These are phyloP conservation scores for Colletotrichum cordylinicola DNA, from an alignment of 2,329 filamentous ascomycete species.

Conservation along the genomic window DNA sequence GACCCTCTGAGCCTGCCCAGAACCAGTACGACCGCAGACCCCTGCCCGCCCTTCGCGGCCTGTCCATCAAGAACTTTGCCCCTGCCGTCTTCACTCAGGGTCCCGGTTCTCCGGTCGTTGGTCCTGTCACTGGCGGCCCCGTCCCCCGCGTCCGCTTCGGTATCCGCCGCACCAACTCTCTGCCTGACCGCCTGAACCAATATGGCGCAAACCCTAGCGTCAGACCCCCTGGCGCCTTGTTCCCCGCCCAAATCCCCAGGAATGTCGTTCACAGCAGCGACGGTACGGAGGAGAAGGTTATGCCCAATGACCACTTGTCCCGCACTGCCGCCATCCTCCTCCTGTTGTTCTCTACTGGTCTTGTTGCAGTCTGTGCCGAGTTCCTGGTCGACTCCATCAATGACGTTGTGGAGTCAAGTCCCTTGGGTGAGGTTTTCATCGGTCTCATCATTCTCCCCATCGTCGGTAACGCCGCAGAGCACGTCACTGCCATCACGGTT, in stretches of 20 bases:
- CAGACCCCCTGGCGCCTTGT: conserved; percentile 55
- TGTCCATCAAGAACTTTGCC: conserved; percentile 72
- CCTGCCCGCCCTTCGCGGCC: conserved; percentile 61
- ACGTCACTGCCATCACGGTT: conserved; percentile 74
- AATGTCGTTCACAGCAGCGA: conserved; percentile 36
- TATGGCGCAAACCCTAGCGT: conserved; percentile 28
- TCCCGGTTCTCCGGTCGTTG: conserved; percentile 22
- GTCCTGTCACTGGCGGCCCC: conserved; percentile 39
- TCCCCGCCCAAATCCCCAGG: conserved; percentile 52
- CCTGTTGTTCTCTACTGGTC: conserved; percentile 66
- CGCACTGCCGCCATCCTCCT: conserved; percentile 64
- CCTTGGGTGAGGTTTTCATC: conserved; percentile 70
- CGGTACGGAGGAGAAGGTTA: conserved; percentile 32
- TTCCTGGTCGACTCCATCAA: conserved; percentile 74
- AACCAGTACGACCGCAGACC: conserved; percentile 39
- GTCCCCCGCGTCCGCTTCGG: conserved; percentile 65
- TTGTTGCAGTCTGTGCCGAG: conserved; percentile 73
- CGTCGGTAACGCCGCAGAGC: conserved; percentile 76
- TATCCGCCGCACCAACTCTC: conserved; percentile 76
- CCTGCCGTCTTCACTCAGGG: conserved; percentile 69
- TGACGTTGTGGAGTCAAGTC: conserved; percentile 61
- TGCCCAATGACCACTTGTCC: conserved; percentile 53
- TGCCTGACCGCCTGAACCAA: conserved; percentile 70
- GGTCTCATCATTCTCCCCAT: conserved; percentile 76
- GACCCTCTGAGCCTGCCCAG: conserved; percentile 26